Conservation (phyloP, 1,284 basidiomycete genomes). For the Heimioporus punctisporus region DNA sequence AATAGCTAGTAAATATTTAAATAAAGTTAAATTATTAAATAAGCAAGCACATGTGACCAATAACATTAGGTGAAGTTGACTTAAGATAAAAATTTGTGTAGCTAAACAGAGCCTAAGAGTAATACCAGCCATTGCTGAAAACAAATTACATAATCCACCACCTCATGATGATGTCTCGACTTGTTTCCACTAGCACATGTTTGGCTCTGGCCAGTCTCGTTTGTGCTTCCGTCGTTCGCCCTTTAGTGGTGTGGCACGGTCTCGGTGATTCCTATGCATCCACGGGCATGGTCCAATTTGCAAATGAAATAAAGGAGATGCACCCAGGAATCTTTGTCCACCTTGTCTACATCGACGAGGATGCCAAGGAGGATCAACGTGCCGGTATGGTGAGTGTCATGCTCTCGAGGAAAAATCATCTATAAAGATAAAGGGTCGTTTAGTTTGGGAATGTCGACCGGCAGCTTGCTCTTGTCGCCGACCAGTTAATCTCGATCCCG, state of each 20-base stretch:
- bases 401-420: neutral
- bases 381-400: conserved; percentile 76
- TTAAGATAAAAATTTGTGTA: too few species aligned
- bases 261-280: conserved; percentile 75
- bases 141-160: conserved; percentile 8
- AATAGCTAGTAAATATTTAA: too few species aligned
- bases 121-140: too few species aligned
- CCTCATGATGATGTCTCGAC: too few species aligned
- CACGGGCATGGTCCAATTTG: conserved; percentile 72
- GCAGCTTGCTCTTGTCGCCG: conserved; percentile 68
- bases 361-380: conserved; percentile 69
- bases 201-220: conserved; percentile 12
- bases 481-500: conserved; percentile 68
- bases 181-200: conserved; percentile 6
- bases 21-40: too few species aligned
- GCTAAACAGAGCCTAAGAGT: too few species aligned
- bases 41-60: too few species aligned
- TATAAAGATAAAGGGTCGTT: neutral
- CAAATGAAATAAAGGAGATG: conserved; percentile 63
- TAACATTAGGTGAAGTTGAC: too few species aligned
- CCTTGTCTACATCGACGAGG: conserved; percentile 73
- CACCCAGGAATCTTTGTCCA: conserved; percentile 90
- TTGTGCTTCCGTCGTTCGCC: conserved; percentile 42
- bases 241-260: conserved; percentile 96
- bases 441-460: conserved; percentile 84